These are phyloP conservation scores for Schizophyllum commune DNA, from an alignment of 1,284 basidiomycete genomes.

Conservation along the genomic window DNA sequence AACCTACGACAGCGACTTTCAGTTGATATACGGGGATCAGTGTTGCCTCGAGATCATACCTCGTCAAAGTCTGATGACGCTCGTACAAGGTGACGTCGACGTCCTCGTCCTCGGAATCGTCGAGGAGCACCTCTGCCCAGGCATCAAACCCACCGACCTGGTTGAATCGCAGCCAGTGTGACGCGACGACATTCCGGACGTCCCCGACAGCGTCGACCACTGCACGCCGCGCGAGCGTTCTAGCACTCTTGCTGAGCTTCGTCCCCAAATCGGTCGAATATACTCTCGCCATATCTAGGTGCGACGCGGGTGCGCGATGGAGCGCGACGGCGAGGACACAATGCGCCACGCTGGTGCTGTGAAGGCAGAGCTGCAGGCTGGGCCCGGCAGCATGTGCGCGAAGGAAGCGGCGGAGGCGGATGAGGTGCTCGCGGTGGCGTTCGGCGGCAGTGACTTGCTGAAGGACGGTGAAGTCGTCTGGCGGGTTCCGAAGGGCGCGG, in stretches of 20 bases:
- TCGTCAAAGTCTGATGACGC: neutral
- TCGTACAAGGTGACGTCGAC: neutral
- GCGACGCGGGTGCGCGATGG: too few species aligned
- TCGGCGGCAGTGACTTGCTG: neutral
- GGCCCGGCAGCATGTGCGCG: too few species aligned
- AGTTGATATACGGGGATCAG: too few species aligned
- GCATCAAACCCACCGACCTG: neutral
- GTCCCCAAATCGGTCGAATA: neutral
- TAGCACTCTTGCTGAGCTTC: neutral
- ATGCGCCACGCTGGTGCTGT: neutral
- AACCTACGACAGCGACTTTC: neutral
- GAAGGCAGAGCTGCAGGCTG: neutral
- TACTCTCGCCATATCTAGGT: too few species aligned
- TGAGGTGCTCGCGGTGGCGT: neutral
- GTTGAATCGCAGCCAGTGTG: neutral
- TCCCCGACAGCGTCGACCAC: neutral
- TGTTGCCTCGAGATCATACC: neutral
- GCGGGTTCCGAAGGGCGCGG: neutral
- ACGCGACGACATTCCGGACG: neutral
- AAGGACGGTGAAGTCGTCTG: neutral
- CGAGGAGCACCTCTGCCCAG: neutral
- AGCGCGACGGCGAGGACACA: neutral
- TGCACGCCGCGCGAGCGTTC: neutral
- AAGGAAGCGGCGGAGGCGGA: neutral
- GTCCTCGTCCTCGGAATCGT: neutral